These are phyloP conservation scores for Backusella liffmaniae DNA, from an alignment of 192 early-diverging fungal genomes.

Conservation along the genomic window DNA sequence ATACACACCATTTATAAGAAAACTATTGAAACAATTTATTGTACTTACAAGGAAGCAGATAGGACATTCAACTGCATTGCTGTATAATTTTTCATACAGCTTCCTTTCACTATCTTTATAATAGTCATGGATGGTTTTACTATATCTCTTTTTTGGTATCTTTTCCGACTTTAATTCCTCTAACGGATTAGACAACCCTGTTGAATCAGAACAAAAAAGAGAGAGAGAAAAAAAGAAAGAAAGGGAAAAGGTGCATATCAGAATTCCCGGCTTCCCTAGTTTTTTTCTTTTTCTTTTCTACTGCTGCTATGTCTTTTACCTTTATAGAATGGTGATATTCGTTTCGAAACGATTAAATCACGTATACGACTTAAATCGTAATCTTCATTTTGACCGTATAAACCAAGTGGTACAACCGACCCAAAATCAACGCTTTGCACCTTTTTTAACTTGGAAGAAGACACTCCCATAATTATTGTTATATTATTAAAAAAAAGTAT, in stretches of 20 bases:
- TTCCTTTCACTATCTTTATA: constrained; percentile 8
- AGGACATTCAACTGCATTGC: constrained; percentile 80
- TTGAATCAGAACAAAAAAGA: too few relatives aligned
- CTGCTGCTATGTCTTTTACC: not conserved
- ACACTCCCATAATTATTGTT: not conserved
- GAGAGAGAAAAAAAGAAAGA: too few relatives aligned
- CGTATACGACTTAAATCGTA: constrained; percentile 3
- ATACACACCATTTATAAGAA: not conserved
- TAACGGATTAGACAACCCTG: constrained; percentile 2
- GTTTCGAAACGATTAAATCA: constrained; percentile 1
- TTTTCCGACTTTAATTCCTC: not conserved
- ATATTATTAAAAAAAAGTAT: not conserved
- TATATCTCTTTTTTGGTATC: not conserved
- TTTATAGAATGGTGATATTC: constrained; percentile 15
- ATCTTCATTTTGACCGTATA: not conserved
- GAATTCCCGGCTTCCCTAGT: not conserved
- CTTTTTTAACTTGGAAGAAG: constrained; percentile 1
- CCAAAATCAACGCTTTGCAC: not conserved
- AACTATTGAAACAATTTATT: not conserved
- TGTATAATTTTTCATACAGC: not conserved
- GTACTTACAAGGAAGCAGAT: constrained; percentile 86
- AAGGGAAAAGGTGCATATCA: not conserved
- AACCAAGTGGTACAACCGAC: constrained; percentile 2
- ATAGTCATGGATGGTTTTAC: not conserved
- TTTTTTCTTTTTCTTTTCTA: not conserved